Conservation (phyloP, 305 asterid species). For the Euphrasia arctica region DNA sequence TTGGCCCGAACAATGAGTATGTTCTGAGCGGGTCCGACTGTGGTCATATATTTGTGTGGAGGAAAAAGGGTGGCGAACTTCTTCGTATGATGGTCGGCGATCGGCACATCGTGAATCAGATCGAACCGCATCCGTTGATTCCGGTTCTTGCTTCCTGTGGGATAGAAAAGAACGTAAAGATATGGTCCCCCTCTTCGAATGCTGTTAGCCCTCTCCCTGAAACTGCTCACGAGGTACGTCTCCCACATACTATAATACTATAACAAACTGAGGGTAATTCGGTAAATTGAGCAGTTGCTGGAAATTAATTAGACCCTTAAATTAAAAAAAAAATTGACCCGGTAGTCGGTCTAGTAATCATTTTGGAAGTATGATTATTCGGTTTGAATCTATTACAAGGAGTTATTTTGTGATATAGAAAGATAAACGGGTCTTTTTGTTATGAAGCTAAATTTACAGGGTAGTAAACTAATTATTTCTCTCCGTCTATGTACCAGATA, state of each 20-base stretch:
- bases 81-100: constrained; percentile 78
- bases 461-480: not conserved
- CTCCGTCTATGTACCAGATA: constrained; percentile 37
- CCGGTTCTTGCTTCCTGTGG: constrained; percentile 83
- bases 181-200: constrained; percentile 69
- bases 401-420: not conserved
- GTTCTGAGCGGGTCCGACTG: constrained; percentile 83
- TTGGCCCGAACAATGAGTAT: constrained; percentile 72
- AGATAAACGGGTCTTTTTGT: not conserved
- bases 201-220: constrained; percentile 55
- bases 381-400: not conserved
- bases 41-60: constrained; percentile 80
- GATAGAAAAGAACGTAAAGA: constrained; percentile 59
- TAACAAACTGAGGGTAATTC: too few species aligned
- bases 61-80: constrained; percentile 61
- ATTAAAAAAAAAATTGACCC: too few species aligned
- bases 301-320: too few species aligned
- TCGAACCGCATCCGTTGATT: constrained; percentile 61
- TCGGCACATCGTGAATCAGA: constrained; percentile 64
- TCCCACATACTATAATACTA: not conserved
- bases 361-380: too few species aligned
- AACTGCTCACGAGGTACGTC: constrained; percentile 51
- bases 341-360: too few species aligned
- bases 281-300: too few species aligned
- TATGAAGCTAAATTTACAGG: too few species aligned